Base-by-base conservation (phyloP, 345 rosid species). In the Conringia planisiliqua region DNA sequence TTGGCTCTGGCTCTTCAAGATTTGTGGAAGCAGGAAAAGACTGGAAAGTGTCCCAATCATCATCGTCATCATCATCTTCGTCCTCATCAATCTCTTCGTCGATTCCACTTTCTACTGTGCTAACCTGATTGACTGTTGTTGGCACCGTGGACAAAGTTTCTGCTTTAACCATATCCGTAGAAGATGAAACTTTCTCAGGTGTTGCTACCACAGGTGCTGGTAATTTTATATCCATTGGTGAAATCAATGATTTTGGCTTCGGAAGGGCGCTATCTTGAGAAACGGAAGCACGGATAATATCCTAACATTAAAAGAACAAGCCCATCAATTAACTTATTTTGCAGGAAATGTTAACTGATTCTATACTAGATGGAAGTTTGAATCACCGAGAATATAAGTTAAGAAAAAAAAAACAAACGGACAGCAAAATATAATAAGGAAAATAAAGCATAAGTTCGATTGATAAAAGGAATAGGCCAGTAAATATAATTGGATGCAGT, bases 41-140 rank as follows among this genome's bases (percentile, higher is more conserved):
- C 83, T 89, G 96, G 83, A 95, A 95, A 47, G 92, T 77, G 71
- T 95, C 97, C 99, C 99, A 95, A 74, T 92, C 97, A 74, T 91
- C 95, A 10, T 84, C 90, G 24, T 22, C 24, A 1, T 22, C 24
- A 4, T 72, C 87, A 12, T 52, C 58, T 1, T 24, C 54, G 7
- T 48, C 54, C 2, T 62, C 50, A 0, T 58, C 66, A 39, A 33
- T 40, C 51, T 71, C 77, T 66, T 72, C 64, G 8, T 48, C 75
- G 72, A 4, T 30, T 59, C 35, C 77, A 58, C 58, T 82, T 22
- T 83, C 90, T 71, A 69, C 80, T 46, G 60, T 26, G 57, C 35
- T 79, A 52, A 57, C 77, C 71, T 73, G 72, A 73, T 64, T 64
- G 20, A 73, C 57, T 48, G 58, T 36, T 54, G 55, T 39, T 72